Percentiles rank a stretch among this genome's conserved stretches.
These are phyloP conservation scores for Stephania cephalantha DNA, from an alignment of 164 flowering plant genomes.

Conservation along the genomic window DNA sequence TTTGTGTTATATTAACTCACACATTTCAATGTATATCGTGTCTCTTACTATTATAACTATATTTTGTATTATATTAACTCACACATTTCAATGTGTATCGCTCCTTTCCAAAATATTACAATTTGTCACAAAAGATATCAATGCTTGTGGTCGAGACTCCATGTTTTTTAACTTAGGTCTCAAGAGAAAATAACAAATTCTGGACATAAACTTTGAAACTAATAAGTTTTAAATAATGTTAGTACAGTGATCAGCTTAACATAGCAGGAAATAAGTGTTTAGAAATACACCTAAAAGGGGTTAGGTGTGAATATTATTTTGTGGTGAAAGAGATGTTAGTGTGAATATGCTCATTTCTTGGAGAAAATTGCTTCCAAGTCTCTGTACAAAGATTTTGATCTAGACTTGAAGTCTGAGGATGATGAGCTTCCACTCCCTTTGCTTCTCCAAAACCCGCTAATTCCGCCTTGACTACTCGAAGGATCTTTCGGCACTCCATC, in stretches of 20 bases:
- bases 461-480: conserved; percentile 41
- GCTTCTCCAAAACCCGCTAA: conserved; percentile 52
- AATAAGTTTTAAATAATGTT: neutral
- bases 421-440: conserved; percentile 70
- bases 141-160: no score
- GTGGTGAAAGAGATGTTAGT: neutral
- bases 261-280: neutral
- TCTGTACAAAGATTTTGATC: conserved; percentile 43
- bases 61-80: no score
- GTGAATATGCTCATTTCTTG: conserved; percentile 24
- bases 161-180: no score
- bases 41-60: no score
- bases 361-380: conserved; percentile 88
- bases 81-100: no score
- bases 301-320: neutral
- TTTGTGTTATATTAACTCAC: no score
- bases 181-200: no score
- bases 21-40: no score
- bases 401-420: conserved; percentile 49
- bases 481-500: conserved; percentile 41
- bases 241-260: neutral
- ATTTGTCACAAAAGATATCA: no score
- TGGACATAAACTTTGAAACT: neutral
- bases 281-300: neutral
- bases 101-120: no score